A percentile compares a stretch with the other conserved stretches of the same genome.
Conservation (phyloP, 2,329 filamentous ascomycete genomes). For the Xylariales sp. region DNA sequence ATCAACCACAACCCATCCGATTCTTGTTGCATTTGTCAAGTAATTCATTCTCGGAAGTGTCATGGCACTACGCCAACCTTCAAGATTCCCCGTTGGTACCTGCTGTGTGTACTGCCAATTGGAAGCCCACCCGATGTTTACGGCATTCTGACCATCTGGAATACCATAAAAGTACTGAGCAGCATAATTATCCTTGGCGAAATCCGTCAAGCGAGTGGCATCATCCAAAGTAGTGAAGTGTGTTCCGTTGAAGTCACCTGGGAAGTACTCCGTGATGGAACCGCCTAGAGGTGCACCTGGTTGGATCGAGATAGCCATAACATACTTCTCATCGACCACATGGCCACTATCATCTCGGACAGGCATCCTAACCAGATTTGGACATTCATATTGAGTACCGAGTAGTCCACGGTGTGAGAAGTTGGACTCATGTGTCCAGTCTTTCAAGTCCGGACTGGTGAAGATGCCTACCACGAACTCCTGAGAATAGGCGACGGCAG, state of each 20-base stretch:
- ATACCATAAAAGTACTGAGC: slow-evolving; percentile 50
- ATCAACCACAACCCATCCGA: slow-evolving; percentile 47
- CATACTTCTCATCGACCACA: slow-evolving; percentile 33
- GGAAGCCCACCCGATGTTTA: slow-evolving; percentile 52
- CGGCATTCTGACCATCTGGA: slow-evolving; percentile 31
- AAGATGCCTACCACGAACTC: slow-evolving; percentile 58
- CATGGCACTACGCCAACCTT: slow-evolving; percentile 50
- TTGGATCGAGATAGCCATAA: slow-evolving; percentile 50
- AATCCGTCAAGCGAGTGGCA: slow-evolving; percentile 37
- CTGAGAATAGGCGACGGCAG: slow-evolving; percentile 48
- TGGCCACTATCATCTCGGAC: slow-evolving; percentile 26
- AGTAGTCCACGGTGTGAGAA: slow-evolving; percentile 49
- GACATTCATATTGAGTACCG: slow-evolving; percentile 58
- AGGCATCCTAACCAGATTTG: slow-evolving; percentile 55
- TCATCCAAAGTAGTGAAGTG: slow-evolving; percentile 46
- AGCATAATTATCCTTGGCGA: slow-evolving; percentile 51
- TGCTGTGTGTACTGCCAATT: slow-evolving; percentile 55
- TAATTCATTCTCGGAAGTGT: slow-evolving; percentile 46
- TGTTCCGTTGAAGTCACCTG: slow-evolving; percentile 60
- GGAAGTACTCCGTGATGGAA: slow-evolving; percentile 50
- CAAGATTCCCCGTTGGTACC: slow-evolving; percentile 47
- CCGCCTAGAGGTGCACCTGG: slow-evolving; percentile 54
- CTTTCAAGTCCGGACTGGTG: slow-evolving; percentile 53
- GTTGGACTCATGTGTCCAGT: slow-evolving; percentile 55
- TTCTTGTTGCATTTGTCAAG: slow-evolving; percentile 44